A percentile compares a stretch with the other conserved stretches of the same genome.
Conservation (phyloP, 805 yeast genomes). For the Lipomyces oligophaga region DNA sequence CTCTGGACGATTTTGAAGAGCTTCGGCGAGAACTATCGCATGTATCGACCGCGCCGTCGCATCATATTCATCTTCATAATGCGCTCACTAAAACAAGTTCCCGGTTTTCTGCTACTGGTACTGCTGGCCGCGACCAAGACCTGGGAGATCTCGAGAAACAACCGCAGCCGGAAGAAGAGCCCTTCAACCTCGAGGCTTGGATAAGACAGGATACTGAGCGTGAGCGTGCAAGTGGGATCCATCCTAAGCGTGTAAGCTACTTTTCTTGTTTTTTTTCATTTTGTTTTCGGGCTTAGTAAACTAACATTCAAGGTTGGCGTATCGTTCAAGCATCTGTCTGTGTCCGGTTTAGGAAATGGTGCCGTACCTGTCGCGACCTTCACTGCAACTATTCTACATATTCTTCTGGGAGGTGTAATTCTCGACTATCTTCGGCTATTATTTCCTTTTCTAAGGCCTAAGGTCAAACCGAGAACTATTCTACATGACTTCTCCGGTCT, state of each 20-base stretch:
- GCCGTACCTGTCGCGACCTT: constrained; percentile 14
- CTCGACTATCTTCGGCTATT: constrained; percentile 2
- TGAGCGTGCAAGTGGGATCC: constrained; percentile 15
- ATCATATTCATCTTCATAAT: not conserved
- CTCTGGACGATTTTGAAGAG: constrained; percentile 22
- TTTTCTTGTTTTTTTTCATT: not conserved
- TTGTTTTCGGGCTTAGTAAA: not conserved
- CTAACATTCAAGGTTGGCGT: constrained; percentile 15
- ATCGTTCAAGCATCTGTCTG: constrained; percentile 20
- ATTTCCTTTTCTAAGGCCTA: constrained; percentile 13
- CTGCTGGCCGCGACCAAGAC: not conserved
- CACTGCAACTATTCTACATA: constrained; percentile 10
- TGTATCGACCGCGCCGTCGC: constrained; percentile 7
- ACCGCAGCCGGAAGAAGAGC: constrained; percentile 2
- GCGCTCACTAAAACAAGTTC: too few species aligned
- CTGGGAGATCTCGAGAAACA: not conserved
- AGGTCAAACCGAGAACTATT: constrained; percentile 28
- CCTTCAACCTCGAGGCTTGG: constrained; percentile 24
- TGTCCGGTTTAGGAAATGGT: constrained; percentile 23
- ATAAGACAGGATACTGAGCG: constrained; percentile 19
- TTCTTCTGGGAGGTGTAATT: constrained; percentile 11
- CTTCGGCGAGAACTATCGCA: constrained; percentile 25
- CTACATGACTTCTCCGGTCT: constrained; percentile 37
- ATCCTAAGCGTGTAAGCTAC: constrained; percentile 17
- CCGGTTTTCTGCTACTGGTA: not conserved